These are phyloP conservation scores for Aspergillus bombycis DNA, from an alignment of 2,329 filamentous ascomycete genomes.

Conservation along the genomic window DNA sequence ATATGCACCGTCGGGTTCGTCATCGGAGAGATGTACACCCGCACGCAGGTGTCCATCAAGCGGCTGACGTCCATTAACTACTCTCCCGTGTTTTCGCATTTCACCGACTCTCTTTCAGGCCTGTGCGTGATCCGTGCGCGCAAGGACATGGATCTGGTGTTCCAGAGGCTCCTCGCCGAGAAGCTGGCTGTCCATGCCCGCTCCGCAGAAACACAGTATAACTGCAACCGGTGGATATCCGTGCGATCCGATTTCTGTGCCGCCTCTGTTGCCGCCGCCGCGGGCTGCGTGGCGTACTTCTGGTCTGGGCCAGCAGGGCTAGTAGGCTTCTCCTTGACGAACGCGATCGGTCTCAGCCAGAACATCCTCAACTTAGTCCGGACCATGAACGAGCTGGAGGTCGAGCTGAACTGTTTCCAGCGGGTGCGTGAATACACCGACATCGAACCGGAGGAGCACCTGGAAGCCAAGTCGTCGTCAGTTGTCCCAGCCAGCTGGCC, in stretches of 20 bases:
- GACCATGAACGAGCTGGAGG: conserved; percentile 59
- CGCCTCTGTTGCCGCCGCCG: conserved; percentile 55
- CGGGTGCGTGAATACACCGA: conserved; percentile 28
- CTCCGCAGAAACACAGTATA: conserved; percentile 55
- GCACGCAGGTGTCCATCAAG: conserved; percentile 53
- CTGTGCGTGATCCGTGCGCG: conserved; percentile 57
- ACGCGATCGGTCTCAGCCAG: conserved; percentile 58
- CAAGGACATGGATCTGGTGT: conserved; percentile 52
- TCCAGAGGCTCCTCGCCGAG: conserved; percentile 54
- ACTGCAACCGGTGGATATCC: conserved; percentile 62
- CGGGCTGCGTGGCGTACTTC: conserved; percentile 57
- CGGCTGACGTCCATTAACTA: conserved; percentile 51
- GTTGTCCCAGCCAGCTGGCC: conserved; percentile 29
- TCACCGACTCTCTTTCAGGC: conserved; percentile 57
- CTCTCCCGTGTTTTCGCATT: conserved; percentile 61
- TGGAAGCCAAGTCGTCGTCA: conserved; percentile 5
- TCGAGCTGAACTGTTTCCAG: conserved; percentile 54
- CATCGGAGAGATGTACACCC: conserved; percentile 56
- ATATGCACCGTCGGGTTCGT: conserved; percentile 52
- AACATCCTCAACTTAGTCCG: conserved; percentile 58
- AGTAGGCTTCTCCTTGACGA: conserved; percentile 61
- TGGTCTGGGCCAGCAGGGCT: conserved; percentile 55
- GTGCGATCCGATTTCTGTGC: conserved; percentile 60
- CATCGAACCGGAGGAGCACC: conserved; percentile 28
- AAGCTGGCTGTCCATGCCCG: conserved; percentile 54